Evolutionary conservation across 768 basidiomycete genomes (phyloP).

Genomic region (Chlorophyllum brunneum): DNA sequence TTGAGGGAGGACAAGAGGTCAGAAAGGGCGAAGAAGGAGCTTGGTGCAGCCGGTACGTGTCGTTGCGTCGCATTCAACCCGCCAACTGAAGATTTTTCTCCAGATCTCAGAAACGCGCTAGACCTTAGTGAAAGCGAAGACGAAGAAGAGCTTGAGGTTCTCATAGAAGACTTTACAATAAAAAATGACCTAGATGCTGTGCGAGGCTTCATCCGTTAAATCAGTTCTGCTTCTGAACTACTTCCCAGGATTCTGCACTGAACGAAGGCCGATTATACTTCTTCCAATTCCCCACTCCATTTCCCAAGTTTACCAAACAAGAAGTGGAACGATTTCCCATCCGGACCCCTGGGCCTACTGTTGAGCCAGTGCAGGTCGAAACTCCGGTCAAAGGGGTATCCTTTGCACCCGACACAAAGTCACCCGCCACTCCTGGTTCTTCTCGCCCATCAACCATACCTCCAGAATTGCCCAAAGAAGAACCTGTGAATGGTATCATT

Average conservation of each 20-base stretch:
- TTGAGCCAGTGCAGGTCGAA: background rate
- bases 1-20: slow-evolving; percentile 43
- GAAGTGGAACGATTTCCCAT: slow-evolving; percentile 21
- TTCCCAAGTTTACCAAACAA: slow-evolving; percentile 56
- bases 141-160: slow-evolving; percentile 75
- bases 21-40: slow-evolving; percentile 40
- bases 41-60: slow-evolving; percentile 24
- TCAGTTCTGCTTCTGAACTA: background rate
- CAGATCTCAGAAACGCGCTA: slow-evolving; percentile 55
- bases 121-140: slow-evolving; percentile 75
- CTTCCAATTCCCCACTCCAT: slow-evolving; percentile 87
- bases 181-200: slow-evolving; percentile 39
- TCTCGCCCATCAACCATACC: slow-evolving; percentile 24
- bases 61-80: background rate
- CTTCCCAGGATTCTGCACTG: slow-evolving; percentile 40
- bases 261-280: slow-evolving; percentile 74
- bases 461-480: slow-evolving; percentile 27
- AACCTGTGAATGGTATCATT: slow-evolving; percentile 67
- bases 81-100: slow-evolving; percentile 2
- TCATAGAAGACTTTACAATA: slow-evolving; percentile 64
- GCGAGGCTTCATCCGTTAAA: slow-evolving; percentile 13
- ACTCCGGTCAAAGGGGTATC: slow-evolving; percentile 48
- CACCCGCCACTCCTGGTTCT: slow-evolving; percentile 23
- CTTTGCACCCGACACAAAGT: slow-evolving; percentile 60
- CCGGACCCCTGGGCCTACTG: slow-evolving; percentile 20